phyloP scores from a whole-genome alignment of 108 stramenopile species.

The Mayamaea pseudoterrestris region DNA sequence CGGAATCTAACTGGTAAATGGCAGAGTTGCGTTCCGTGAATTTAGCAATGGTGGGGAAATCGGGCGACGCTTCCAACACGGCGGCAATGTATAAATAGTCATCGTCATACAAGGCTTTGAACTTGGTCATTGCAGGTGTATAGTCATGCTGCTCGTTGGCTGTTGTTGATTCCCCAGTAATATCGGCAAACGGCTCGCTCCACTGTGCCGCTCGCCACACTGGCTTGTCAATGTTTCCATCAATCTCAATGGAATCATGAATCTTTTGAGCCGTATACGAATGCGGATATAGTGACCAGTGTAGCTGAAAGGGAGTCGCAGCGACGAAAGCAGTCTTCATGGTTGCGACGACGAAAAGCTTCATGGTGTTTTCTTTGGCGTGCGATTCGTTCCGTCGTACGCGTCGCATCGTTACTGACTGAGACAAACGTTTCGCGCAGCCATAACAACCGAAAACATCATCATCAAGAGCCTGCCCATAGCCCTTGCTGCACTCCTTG shows the following conservation, averaged over 20 bases:
- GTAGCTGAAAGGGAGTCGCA: too few relatives aligned
- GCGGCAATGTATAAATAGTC: slow-evolving; percentile 63
- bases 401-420: too few relatives aligned
- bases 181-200: slow-evolving; percentile 70
- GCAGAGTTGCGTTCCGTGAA: slow-evolving; percentile 63
- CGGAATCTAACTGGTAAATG: slow-evolving; percentile 69
- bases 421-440: too few relatives aligned
- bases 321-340: too few relatives aligned
- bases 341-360: too few relatives aligned
- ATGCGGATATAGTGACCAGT: too few relatives aligned
- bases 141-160: slow-evolving; percentile 6
- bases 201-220: slow-evolving; percentile 56
- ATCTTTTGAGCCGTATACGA: slow-evolving; percentile 25
- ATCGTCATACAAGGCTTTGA: slow-evolving; percentile 79
- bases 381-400: too few relatives aligned
- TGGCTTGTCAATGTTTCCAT: slow-evolving; percentile 60
- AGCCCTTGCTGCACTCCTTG: too few relatives aligned
- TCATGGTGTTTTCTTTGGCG: too few relatives aligned
- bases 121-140: slow-evolving; percentile 44
- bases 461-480: too few relatives aligned
- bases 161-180: slow-evolving; percentile 37
- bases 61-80: slow-evolving; percentile 17
- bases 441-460: too few relatives aligned
- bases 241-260: slow-evolving; percentile 19
- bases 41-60: slow-evolving; percentile 25